Evolutionary conservation across 164 flowering plant genomes (phyloP), one percentile per base, ranked within the genome.

Genomic region (Nymphaea thermarum): DNA sequence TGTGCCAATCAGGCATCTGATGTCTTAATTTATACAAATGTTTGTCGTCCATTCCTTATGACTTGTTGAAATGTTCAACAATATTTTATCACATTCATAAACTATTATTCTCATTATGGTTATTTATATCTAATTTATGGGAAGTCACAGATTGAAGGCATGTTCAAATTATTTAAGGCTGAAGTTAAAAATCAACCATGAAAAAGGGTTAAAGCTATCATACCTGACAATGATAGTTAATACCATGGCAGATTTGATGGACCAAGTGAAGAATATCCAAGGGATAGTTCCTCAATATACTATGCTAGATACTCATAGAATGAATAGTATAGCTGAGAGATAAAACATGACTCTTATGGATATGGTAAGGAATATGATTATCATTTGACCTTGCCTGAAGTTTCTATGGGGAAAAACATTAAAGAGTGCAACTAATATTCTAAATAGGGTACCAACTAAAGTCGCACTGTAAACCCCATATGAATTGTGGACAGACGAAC

Each of bases 241-340:
- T 66, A 66, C 3, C 3, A 66, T n/a, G n/a, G 18, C 17, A 66
- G 55, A 44, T 43, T 42, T 65, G 67, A 43, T 44, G 17, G 53
- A 65, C 6, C 17, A 44, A 7, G 67, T 61, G n/a, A 61, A 65
- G n/a, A 68, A 68, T 10, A 16, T 17, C 44, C 14, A 25, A 3
- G 71, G 55, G 2, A 62, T 68, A 6, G 44, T 17, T 6, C 41
- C 65, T 8, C 59, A 61, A 36, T 68, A 68, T 45, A 68, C 59
- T 11, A 43, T 57, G 42, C 42, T 55, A 2, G 44, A n/a, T 5
- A 43, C n/a, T 0, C 55, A 57, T 43, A 44, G 10, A 43, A 17
- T 59, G n/a, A 68, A 43, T 68, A 55, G 66, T 61, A 15, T 61
- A 12, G 60, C 71, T 43, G 43, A 68, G 15, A 62, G 66, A 47